Conservation (phyloP, 345 rosid genomes). For the Odontarrhena argentea region DNA sequence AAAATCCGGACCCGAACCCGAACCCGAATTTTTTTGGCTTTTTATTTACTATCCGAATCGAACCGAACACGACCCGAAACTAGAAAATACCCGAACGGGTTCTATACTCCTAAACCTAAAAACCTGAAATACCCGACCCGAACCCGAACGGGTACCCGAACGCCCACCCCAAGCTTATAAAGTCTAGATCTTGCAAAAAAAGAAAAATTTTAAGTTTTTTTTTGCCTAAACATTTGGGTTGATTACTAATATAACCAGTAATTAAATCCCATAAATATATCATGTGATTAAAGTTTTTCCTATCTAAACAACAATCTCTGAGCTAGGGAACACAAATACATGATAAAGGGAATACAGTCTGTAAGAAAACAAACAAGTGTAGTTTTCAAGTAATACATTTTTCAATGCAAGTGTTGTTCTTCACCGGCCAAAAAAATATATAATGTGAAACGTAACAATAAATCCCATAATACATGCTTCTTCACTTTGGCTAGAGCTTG, state of each 20-base stretch:
- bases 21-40: too few relatives aligned
- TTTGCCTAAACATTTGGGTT: not conserved
- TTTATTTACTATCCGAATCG: too few relatives aligned
- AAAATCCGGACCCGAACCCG: too few relatives aligned
- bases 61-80: too few relatives aligned
- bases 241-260: not conserved
- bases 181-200: too few relatives aligned
- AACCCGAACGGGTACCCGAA: too few relatives aligned
- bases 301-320: constrained; percentile 10
- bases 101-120: too few relatives aligned
- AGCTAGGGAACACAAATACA: not conserved
- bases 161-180: too few relatives aligned
- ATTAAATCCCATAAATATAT: not conserved
- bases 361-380: not conserved
- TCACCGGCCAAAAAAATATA: constrained; percentile 34
- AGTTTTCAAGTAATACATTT: constrained; percentile 5
- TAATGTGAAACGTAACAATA: constrained; percentile 16
- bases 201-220: too few relatives aligned
- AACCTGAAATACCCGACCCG: too few relatives aligned
- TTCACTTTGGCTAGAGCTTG: not conserved
- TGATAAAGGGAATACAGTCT: not conserved
- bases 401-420: not conserved
- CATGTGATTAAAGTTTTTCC: not conserved
- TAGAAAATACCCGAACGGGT: too few relatives aligned
- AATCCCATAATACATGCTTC: constrained; percentile 18